These are phyloP conservation scores for Clathrus columnatus DNA, from an alignment of 768 basidiomycete genomes.

Conservation along the genomic window DNA sequence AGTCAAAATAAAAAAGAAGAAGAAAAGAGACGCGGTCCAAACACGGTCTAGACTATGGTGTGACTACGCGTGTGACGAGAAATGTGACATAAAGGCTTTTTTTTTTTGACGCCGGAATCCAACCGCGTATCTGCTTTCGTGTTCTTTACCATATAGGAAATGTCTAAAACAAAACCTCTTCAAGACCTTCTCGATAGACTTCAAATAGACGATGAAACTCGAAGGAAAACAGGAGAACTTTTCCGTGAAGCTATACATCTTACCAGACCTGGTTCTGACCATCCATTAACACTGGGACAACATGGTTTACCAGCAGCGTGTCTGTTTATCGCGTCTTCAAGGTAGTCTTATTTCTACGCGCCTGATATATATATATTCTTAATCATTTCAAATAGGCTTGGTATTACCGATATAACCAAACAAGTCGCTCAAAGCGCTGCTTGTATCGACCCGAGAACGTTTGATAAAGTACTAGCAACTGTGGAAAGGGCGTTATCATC, in stretches of 20 bases:
- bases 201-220: background rate
- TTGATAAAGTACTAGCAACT: background rate
- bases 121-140: background rate
- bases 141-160: background rate
- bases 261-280: background rate
- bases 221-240: background rate
- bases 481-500: background rate
- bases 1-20: too few species aligned
- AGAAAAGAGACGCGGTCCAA: too few species aligned
- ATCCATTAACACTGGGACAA: background rate
- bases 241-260: background rate
- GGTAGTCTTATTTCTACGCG: background rate
- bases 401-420: background rate
- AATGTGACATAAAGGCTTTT: background rate
- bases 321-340: slow-evolving; percentile 3
- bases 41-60: background rate
- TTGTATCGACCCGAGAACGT: slow-evolving; percentile 5
- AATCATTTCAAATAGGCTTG: slow-evolving; percentile 1
- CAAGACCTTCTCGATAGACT: background rate
- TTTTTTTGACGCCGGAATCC: background rate
- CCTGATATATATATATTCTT: background rate
- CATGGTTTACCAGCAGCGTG: slow-evolving; percentile 1
- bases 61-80: slow-evolving; percentile 4
- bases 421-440: background rate
- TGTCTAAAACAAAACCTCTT: background rate